Evolutionary conservation across 2,329 filamentous ascomycete species (phyloP), one percentile per base, ranked within the genome.

Genomic region (Aureobasidium sp.): DNA sequence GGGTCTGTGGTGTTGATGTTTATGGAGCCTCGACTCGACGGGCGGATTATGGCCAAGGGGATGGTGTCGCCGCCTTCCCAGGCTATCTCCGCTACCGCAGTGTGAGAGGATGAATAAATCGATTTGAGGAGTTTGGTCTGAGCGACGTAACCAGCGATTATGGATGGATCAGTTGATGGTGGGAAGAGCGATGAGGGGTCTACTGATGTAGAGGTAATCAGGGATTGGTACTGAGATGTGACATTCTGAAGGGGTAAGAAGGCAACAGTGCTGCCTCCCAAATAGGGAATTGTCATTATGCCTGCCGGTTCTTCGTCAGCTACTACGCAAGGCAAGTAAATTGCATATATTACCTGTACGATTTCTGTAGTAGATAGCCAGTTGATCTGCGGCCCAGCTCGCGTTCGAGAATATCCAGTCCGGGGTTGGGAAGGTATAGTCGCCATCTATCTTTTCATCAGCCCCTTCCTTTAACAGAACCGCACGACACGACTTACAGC

Each of bases 51-150:
- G 25, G 76, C 65, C 3, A 70, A 65, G 3, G 44, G 41, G 2
- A 67, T 65, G 2, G 67, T 69, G 3, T 65, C 65, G 1, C 63
- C 61, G 1, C 73, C 71, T 0, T 69, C 66, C 63, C 75, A 74
- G 16, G 82, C 65, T 0, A 79, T 70, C 67, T 83, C 81, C 0
- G 73, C 76, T 3, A 81, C 69, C 0, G 81, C 78, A 0, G 79
- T 72, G 16, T 63, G 65, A 60, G 74, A 63, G 0, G 73, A 67
- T 54, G 72, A 71, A 63, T 67, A 74, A 0, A 74, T 70, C 25
- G 71, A 68, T 67, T 81, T 81, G 11, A 83, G 72, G 8, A 82
- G 69, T 50, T 78, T 73, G 63, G 80, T 73, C 68, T 83, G 79
- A 3, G 77, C 68, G 6, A 68, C 67, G 25, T 83, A 72, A 67